These are phyloP conservation scores for Hanseniaspora meyeri DNA, from an alignment of 805 yeast species.

Conservation along the genomic window DNA sequence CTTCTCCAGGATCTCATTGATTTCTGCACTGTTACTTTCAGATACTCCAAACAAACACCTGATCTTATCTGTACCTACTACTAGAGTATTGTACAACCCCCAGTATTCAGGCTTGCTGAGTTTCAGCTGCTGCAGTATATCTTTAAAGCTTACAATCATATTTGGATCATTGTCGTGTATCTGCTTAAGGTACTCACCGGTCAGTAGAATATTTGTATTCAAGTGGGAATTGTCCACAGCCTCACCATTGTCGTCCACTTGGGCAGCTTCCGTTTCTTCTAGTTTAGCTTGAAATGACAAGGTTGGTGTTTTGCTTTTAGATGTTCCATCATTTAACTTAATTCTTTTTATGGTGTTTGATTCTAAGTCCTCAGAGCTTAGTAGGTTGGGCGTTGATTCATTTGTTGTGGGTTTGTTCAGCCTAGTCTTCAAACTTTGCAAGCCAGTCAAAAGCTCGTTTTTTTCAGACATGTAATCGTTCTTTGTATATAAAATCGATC, in stretches of 20 bases:
- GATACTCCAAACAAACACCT: constrained; percentile 54
- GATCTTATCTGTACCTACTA: constrained; percentile 32
- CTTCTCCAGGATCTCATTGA: constrained; percentile 52
- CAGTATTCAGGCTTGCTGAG: constrained; percentile 53
- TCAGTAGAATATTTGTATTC: constrained; percentile 78
- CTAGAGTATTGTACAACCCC: constrained; percentile 51
- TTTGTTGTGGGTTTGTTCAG: neutral
- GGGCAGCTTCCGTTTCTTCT: neutral
- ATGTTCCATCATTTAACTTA: constrained; percentile 2
- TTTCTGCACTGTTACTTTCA: constrained; percentile 61
- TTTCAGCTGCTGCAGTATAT: constrained; percentile 37
- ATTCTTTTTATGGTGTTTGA: neutral
- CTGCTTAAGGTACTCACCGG: constrained; percentile 62
- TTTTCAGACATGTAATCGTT: constrained; percentile 4
- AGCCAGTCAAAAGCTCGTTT: constrained; percentile 1
- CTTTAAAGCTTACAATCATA: constrained; percentile 80
- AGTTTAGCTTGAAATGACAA: constrained; percentile 8
- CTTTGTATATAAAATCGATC: neutral
- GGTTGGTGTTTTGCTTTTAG: neutral
- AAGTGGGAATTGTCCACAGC: constrained; percentile 28
- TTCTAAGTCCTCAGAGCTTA: neutral
- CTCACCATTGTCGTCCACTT: constrained; percentile 1
- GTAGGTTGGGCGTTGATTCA: neutral
- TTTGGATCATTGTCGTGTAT: constrained; percentile 47
- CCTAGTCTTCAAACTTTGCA: constrained; percentile 7